Evolutionary conservation across 441 rosid genomes (phyloP).

Genomic region (Pelargonium australe): DNA sequence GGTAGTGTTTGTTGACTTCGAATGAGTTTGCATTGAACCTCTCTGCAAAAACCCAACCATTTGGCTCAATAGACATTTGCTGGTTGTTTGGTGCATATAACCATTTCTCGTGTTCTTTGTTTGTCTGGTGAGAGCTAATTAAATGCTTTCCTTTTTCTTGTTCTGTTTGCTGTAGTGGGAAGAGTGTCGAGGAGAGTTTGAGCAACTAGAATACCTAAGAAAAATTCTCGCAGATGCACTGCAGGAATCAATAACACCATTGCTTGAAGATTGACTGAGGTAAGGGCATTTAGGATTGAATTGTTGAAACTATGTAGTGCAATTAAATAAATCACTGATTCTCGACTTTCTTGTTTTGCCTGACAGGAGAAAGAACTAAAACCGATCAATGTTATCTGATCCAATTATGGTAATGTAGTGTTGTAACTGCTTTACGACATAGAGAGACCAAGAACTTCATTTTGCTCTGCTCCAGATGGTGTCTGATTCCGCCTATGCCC

Average conservation of each 20-base stretch:
- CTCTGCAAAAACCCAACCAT: neutral
- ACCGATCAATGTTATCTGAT: too few relatives aligned
- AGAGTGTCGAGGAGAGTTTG: conserved; percentile 62
- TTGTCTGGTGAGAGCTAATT: too few relatives aligned
- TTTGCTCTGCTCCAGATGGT: too few relatives aligned
- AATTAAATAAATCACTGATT: neutral
- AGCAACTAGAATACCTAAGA: conserved; percentile 72
- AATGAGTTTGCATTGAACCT: too few relatives aligned
- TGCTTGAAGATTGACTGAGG: neutral
- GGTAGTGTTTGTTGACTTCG: too few relatives aligned
- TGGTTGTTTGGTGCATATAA: neutral
- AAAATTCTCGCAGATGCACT: conserved; percentile 49
- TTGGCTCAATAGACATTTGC: neutral
- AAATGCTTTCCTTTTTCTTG: neutral
- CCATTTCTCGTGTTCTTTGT: too few relatives aligned
- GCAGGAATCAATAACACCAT: conserved; percentile 19
- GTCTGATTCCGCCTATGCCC: too few relatives aligned
- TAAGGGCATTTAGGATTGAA: neutral
- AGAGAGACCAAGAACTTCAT: too few relatives aligned
- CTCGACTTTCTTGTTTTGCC: neutral
- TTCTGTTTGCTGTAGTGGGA: conserved; percentile 57
- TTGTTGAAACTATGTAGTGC: neutral
- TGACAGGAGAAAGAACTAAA: too few relatives aligned
- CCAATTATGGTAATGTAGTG: too few relatives aligned
- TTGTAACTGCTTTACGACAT: too few relatives aligned